These are phyloP conservation scores for Lentinula novae-zelandiae DNA, from an alignment of 1,284 basidiomycete genomes.

Conservation along the genomic window DNA sequence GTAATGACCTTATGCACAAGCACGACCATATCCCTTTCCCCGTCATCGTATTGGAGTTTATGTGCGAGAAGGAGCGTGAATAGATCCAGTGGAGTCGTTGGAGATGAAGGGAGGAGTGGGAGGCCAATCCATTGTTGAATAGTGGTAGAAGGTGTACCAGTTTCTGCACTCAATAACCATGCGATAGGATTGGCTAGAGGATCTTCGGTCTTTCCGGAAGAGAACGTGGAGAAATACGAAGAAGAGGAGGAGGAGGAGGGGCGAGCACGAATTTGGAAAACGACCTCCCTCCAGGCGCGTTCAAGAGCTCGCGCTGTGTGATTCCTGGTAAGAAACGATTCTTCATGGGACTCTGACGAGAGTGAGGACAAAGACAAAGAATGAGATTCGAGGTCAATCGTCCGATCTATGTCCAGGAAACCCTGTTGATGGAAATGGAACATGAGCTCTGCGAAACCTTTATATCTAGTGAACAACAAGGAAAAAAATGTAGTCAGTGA, in stretches of 20 bases:
- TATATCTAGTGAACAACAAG: slow-evolving; percentile 53
- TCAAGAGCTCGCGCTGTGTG: too few relatives aligned
- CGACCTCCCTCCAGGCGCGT: too few relatives aligned
- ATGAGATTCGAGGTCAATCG: neutral
- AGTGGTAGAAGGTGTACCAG: neutral
- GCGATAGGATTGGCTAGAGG: neutral
- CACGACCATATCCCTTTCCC: slow-evolving; percentile 86
- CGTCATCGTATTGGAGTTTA: slow-evolving; percentile 68
- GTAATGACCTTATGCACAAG: slow-evolving; percentile 82
- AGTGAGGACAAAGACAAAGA: too few relatives aligned
- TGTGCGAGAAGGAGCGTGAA: slow-evolving; percentile 75
- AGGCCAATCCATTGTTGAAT: slow-evolving; percentile 16
- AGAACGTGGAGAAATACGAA: neutral
- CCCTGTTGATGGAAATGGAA: slow-evolving; percentile 75
- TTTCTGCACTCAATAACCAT: slow-evolving; percentile 10
- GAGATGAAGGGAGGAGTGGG: slow-evolving; percentile 42
- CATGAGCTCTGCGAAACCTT: slow-evolving; percentile 80
- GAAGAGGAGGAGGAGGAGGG: too few relatives aligned
- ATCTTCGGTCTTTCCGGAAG: neutral
- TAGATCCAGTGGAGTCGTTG: slow-evolving; percentile 68
- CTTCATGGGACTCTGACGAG: too few relatives aligned
- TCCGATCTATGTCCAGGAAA: slow-evolving; percentile 47
- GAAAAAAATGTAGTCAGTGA: too few relatives aligned
- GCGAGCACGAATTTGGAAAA: too few relatives aligned
- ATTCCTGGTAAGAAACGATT: too few relatives aligned